phyloP scores from a whole-genome alignment of 2,329 filamentous ascomycete species.

The Juglanconis juglandina region DNA sequence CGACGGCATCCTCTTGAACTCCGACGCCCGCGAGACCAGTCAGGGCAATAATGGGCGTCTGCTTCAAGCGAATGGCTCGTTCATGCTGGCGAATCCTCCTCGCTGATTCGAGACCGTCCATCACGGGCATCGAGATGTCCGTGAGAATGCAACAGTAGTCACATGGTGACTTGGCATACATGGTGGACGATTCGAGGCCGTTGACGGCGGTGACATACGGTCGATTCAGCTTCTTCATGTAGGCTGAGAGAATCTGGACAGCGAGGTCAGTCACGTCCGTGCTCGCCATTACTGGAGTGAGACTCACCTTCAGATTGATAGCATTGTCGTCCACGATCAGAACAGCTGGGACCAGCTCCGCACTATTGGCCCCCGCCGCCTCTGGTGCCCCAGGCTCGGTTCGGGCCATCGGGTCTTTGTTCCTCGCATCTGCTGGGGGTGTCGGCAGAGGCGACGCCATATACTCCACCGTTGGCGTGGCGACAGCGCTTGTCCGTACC shows the following conservation, averaged over 20 bases:
- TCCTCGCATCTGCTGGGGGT: slow-evolving; percentile 6
- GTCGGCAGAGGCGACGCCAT: slow-evolving; percentile 2
- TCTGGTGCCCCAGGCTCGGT: not conserved
- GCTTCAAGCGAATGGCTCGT: slow-evolving; percentile 35
- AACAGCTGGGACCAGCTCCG: slow-evolving; percentile 15
- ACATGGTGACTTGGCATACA: slow-evolving; percentile 23
- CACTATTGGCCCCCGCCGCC: not conserved
- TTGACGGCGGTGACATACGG: slow-evolving; percentile 30
- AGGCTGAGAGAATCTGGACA: slow-evolving; percentile 28
- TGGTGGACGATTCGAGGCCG: slow-evolving; percentile 32
- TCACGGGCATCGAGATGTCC: slow-evolving; percentile 57
- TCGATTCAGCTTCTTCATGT: slow-evolving; percentile 32
- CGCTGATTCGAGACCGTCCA: slow-evolving; percentile 51
- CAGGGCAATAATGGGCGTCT: slow-evolving; percentile 48
- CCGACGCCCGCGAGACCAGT: slow-evolving; percentile 49
- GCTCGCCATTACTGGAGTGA: too few relatives aligned
- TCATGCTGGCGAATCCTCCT: slow-evolving; percentile 49
- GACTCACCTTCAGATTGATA: slow-evolving; percentile 32
- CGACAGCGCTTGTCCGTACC: not conserved
- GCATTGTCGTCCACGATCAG: slow-evolving; percentile 40
- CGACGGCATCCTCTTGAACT: slow-evolving; percentile 50
- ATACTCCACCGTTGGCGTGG: not conserved
- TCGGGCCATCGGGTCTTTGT: not conserved
- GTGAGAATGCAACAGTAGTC: slow-evolving; percentile 34
- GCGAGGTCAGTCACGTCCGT: not conserved